Evolutionary conservation across 768 basidiomycete genomes (phyloP).

Genomic region (Boletellus sp.): DNA sequence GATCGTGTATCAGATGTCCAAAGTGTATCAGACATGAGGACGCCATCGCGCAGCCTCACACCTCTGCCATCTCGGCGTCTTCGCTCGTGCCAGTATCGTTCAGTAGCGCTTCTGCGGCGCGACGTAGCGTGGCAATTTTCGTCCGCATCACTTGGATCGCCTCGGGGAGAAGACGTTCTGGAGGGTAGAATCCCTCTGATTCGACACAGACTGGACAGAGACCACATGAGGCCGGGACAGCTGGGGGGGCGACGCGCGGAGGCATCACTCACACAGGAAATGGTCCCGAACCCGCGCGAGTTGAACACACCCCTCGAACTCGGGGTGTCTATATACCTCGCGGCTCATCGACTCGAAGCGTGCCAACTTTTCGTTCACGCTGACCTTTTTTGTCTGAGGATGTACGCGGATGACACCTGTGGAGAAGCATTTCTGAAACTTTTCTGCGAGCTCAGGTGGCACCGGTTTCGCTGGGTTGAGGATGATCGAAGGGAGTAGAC

Average conservation of each 20-base stretch:
- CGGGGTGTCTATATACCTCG: constrained; percentile 88
- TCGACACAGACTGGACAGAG: constrained; percentile 72
- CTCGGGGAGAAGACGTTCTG: constrained; percentile 78
- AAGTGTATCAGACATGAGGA: constrained; percentile 4
- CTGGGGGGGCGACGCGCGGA: not conserved
- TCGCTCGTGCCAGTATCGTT: constrained; percentile 38
- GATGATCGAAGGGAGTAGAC: constrained; percentile 80
- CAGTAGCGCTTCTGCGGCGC: constrained; percentile 57
- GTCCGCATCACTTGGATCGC: constrained; percentile 76
- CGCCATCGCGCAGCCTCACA: constrained; percentile 17
- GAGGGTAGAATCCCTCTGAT: constrained; percentile 84
- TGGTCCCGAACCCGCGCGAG: constrained; percentile 85
- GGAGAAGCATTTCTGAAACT: constrained; percentile 87
- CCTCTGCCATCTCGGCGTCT: constrained; percentile 55
- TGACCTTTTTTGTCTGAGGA: constrained; percentile 53
- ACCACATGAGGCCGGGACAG: not conserved
- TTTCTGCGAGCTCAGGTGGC: constrained; percentile 68
- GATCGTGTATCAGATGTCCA: not conserved
- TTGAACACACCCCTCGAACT: constrained; percentile 81
- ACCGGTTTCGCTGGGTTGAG: constrained; percentile 70
- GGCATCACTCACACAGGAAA: constrained; percentile 74
- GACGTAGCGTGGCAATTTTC: constrained; percentile 62
- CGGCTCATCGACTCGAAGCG: constrained; percentile 87
- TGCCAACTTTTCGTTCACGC: constrained; percentile 60
- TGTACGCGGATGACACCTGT: constrained; percentile 71